Evolutionary conservation across 2,329 filamentous ascomycete genomes (phyloP), one percentile per base, ranked within the genome.

Genomic region (Geosmithia putterillii): DNA sequence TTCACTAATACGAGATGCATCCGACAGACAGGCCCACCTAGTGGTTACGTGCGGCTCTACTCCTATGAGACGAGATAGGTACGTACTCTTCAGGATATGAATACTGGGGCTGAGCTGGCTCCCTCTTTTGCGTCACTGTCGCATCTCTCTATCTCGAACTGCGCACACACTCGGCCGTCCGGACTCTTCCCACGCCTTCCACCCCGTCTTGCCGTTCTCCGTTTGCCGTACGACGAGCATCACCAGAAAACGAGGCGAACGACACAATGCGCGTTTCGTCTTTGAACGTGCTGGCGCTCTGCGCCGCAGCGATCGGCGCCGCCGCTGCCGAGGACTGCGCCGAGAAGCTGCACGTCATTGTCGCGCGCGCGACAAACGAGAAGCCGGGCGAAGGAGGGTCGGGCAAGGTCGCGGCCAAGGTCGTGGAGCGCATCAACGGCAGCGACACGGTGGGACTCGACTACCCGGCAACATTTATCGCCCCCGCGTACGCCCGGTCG

Each of bases 281-380:
- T 4, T 28, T 39, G 3, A 20, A 12, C 7, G 4, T 39, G 25
- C 40, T 45, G 28, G 43, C 23, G n/a, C 28, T 54, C 41, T 52
- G 55, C 18, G 48, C 55, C 22, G 32, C 54, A 38, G 53, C 55
- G 37, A 52, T 51, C 42, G 53, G 51, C 38, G 43, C 50, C 23
- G 50, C 51, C 7, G 40, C 50, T 41, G 51, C 50, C 21, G 47
- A 54, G 38, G 51, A 47, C 38, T 67, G 64, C 53, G 53, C 56
- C 36, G 48, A 55, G 35, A 61, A 64, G 39, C 51, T 66, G 21
- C 61, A 65, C 55, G 54, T 68, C 42, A 51, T 68, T 44, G 60
- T 61, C 42, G 59, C 63, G 14, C 59, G 65, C 36, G 65, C 64
- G 38, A 64, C 60, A 17, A 46, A 35, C 19, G 65, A 67, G 49